Conservation (phyloP, 202 grass and related monocot species). For the Cymbopogon flexuosus region DNA sequence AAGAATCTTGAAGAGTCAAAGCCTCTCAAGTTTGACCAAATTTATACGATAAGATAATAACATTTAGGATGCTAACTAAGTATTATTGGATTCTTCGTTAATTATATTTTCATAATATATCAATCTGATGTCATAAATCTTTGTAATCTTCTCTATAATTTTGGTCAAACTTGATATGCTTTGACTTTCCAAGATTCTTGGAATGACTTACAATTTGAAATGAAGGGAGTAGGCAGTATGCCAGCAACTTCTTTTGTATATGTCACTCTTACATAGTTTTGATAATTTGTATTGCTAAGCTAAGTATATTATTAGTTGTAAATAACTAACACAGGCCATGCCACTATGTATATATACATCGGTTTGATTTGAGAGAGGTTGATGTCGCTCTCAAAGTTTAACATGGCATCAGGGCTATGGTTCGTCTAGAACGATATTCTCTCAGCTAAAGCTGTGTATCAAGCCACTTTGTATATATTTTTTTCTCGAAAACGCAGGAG, state of each 20-base stretch:
- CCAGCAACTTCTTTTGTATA: not conserved
- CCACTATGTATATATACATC: not conserved
- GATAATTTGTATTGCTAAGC: constrained; percentile 1
- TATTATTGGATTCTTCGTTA: too few species aligned
- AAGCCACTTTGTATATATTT: not conserved
- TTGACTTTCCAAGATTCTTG: too few species aligned
- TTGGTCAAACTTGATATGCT: too few species aligned
- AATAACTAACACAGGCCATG: not conserved
- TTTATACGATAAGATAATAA: too few species aligned
- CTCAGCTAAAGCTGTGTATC: not conserved
- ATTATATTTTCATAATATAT: too few species aligned
- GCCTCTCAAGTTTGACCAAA: too few species aligned
- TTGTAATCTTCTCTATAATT: too few species aligned
- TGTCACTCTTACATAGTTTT: constrained; percentile 2
- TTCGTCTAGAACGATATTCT: not conserved
- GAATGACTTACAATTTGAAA: too few species aligned
- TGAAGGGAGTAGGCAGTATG: not conserved
- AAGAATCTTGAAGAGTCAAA: too few species aligned
- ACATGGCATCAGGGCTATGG: not conserved
- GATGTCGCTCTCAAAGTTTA: not conserved
- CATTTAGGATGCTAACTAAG: too few species aligned
- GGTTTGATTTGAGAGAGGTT: not conserved
- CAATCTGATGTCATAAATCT: too few species aligned
- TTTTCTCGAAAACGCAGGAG: too few species aligned
- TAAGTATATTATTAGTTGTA: not conserved